A percentile compares a stretch with the other conserved stretches of the same genome.
Conservation (phyloP, 2,329 filamentous ascomycete genomes). For the Fonsecaea pedrosoi region DNA sequence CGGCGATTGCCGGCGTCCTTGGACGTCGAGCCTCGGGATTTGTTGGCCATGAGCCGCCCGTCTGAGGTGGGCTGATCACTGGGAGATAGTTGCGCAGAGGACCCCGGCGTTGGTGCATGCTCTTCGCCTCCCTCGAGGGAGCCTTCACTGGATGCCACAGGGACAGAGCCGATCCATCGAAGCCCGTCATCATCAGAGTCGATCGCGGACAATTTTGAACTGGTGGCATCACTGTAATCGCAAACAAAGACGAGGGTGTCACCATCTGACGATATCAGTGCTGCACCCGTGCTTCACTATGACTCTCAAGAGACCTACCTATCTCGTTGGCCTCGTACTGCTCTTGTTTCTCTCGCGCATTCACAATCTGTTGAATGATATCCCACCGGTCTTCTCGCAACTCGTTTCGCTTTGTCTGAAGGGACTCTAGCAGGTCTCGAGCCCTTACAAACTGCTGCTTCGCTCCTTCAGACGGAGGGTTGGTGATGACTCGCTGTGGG, state of each 20-base stretch:
- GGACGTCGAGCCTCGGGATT: constrained; percentile 9
- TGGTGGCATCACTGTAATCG: constrained; percentile 23
- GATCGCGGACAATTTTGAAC: constrained; percentile 17
- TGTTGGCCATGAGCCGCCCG: constrained; percentile 5
- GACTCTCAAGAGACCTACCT: constrained; percentile 28
- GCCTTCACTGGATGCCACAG: constrained; percentile 9
- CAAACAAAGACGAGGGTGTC: constrained; percentile 34
- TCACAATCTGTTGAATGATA: constrained; percentile 37
- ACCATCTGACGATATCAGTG: constrained; percentile 31
- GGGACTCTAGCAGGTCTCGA: constrained; percentile 31
- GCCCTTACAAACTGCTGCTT: constrained; percentile 34
- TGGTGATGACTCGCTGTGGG: constrained; percentile 34
- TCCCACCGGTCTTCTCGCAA: constrained; percentile 33
- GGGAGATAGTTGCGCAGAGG: constrained; percentile 23
- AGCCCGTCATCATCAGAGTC: constrained; percentile 24
- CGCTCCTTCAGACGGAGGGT: constrained; percentile 23
- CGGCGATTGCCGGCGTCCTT: constrained; percentile 7
- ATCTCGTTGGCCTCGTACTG: constrained; percentile 37
- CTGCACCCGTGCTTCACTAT: neutral
- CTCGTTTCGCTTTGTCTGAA: constrained; percentile 37
- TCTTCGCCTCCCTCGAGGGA: constrained; percentile 17
- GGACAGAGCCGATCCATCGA: neutral
- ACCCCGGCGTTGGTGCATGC: constrained; percentile 19
- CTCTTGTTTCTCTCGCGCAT: constrained; percentile 36
- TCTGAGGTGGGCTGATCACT: constrained; percentile 13